Evolutionary conservation across 2,329 filamentous ascomycete genomes (phyloP).

Genomic region (Trichophyton schoenleinii): DNA sequence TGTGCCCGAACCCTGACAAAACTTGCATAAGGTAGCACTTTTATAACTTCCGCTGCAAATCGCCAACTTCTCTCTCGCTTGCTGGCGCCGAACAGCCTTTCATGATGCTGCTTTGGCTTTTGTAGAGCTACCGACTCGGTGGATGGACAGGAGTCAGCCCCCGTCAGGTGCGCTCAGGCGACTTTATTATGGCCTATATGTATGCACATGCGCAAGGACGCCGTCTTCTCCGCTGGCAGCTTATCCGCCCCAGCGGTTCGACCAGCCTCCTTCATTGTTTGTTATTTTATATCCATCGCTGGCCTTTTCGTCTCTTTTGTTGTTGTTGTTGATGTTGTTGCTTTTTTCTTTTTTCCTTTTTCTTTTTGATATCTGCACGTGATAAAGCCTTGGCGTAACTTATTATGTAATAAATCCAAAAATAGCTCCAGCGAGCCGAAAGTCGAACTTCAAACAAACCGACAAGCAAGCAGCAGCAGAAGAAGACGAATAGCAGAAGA

Average conservation of each 20-base stretch:
- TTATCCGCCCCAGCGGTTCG: neutral
- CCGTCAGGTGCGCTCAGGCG: neutral
- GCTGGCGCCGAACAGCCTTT: neutral
- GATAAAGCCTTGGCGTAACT: no score
- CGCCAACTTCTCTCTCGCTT: neutral
- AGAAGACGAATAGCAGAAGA: neutral
- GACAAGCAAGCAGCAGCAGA: neutral
- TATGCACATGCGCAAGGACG: neutral
- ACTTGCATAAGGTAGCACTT: conserved; percentile 1
- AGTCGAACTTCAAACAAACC: neutral
- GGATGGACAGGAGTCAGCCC: neutral
- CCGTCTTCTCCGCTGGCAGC: neutral
- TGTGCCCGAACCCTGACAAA: neutral
- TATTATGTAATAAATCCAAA: no score
- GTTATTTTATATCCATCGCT: no score
- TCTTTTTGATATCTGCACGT: no score
- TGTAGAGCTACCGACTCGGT: neutral
- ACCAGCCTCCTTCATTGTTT: neutral
- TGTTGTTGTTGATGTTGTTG: no score
- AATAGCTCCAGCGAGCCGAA: no score
- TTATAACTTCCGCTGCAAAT: neutral
- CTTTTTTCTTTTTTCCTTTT: no score
- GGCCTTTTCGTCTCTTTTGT: no score
- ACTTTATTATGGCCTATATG: neutral
- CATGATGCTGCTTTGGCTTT: neutral